A percentile compares a stretch with the other conserved stretches of the same genome.
Evolutionary conservation across 805 yeast species (phyloP).

Genomic region (Saccharomyces paradoxus): DNA sequence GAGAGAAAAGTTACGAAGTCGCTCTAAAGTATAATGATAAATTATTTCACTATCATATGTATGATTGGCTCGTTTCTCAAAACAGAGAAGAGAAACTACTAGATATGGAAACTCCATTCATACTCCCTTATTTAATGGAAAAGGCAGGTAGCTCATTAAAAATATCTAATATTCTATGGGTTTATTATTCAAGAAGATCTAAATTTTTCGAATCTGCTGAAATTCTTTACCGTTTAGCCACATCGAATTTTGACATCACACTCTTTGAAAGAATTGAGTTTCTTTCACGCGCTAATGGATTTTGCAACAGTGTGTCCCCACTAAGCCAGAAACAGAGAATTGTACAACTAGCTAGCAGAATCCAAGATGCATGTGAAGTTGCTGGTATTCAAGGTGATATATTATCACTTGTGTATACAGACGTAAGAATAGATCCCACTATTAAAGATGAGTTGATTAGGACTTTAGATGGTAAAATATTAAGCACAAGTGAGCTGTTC

Average conservation of each 20-base stretch:
- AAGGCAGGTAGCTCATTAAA: constrained; percentile 54
- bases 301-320: constrained; percentile 77
- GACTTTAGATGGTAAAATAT: constrained; percentile 54
- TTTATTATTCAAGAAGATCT: constrained; percentile 76
- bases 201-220: constrained; percentile 78
- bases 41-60: constrained; percentile 82
- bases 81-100: constrained; percentile 70
- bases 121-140: constrained; percentile 68
- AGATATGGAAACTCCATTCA: constrained; percentile 72
- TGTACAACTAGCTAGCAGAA: constrained; percentile 57
- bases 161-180: constrained; percentile 80
- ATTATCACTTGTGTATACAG: constrained; percentile 39
- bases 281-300: constrained; percentile 86
- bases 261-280: constrained; percentile 76
- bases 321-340: constrained; percentile 70
- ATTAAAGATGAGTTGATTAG: constrained; percentile 44
- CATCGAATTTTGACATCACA: constrained; percentile 60
- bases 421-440: constrained; percentile 37
- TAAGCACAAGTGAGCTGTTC: constrained; percentile 69
- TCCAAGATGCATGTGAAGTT: constrained; percentile 76
- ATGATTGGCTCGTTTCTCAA: constrained; percentile 82
- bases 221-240: constrained; percentile 63
- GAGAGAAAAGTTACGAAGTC: constrained; percentile 65
- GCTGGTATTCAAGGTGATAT: constrained; percentile 68
- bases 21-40: constrained; percentile 72